phyloP scores from a whole-genome alignment of 352 stramenopile genomes.

The Thalassiosira pacifica region DNA sequence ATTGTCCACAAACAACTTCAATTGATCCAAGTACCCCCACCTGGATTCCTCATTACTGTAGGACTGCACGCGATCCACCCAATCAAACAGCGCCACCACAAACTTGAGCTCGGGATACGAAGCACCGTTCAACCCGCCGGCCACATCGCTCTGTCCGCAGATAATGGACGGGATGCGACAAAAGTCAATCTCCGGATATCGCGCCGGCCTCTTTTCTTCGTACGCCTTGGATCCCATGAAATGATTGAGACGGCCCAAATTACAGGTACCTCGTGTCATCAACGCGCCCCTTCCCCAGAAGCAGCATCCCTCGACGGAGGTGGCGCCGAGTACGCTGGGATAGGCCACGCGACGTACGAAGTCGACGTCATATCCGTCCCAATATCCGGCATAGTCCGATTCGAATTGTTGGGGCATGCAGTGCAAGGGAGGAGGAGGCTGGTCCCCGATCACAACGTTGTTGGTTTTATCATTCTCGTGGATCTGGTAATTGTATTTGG shows the following conservation, averaged over 20 bases:
- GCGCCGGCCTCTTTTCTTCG: constrained; percentile 37
- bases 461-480: background rate
- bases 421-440: constrained; percentile 39
- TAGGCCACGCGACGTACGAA: constrained; percentile 42
- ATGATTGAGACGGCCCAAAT: constrained; percentile 8
- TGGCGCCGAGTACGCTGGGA: constrained; percentile 20
- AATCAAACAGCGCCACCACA: constrained; percentile 44
- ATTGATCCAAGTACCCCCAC: constrained; percentile 43
- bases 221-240: constrained; percentile 41
- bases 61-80: constrained; percentile 43
- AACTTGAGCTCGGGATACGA: constrained; percentile 45
- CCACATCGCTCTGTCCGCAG: constrained; percentile 24
- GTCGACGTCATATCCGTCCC: constrained; percentile 42
- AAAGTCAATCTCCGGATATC: constrained; percentile 65
- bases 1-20: constrained; percentile 46
- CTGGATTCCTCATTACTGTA: constrained; percentile 26
- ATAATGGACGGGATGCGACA: constrained; percentile 47
- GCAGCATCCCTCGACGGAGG: constrained; percentile 54
- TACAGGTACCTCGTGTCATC: background rate
- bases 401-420: constrained; percentile 29
- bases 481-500: constrained; percentile 41
- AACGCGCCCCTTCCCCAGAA: background rate
- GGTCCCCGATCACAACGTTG: background rate
- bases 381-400: constrained; percentile 41
- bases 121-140: constrained; percentile 14